These are phyloP conservation scores for Triglochin maritima DNA, from an alignment of 106 monocot genomes.

Conservation along the genomic window DNA sequence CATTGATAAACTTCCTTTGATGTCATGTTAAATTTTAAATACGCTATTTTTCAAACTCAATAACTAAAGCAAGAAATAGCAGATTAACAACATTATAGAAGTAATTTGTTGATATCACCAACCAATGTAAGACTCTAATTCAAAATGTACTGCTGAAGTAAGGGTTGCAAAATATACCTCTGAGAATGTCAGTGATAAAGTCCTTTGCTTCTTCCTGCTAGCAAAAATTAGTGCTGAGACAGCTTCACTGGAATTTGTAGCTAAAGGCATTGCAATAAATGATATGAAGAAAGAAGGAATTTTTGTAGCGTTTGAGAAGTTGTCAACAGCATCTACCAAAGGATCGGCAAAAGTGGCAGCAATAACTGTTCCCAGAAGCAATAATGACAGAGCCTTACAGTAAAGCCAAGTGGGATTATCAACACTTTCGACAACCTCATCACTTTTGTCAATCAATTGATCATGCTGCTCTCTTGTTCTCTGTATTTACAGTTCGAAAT, in stretches of 20 bases:
- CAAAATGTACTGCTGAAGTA: background rate
- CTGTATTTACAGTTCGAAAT: slow-evolving; percentile 8
- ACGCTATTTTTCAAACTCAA: too few relatives aligned
- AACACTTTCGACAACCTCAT: slow-evolving; percentile 2
- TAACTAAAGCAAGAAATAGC: too few relatives aligned
- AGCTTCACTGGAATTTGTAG: slow-evolving; percentile 15
- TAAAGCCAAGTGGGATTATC: slow-evolving; percentile 1
- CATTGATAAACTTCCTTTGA: too few relatives aligned
- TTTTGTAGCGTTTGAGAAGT: slow-evolving; percentile 12
- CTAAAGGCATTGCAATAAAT: slow-evolving; percentile 15
- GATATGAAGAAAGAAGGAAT: slow-evolving; percentile 19
- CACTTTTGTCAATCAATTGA: slow-evolving; percentile 7
- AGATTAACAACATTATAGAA: background rate
- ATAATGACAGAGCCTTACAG: background rate
- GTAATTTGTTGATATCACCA: background rate
- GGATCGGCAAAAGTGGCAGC: slow-evolving; percentile 14
- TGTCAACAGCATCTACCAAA: slow-evolving; percentile 12
- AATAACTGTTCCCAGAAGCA: slow-evolving; percentile 8
- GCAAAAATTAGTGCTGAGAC: slow-evolving; percentile 14
- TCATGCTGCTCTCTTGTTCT: slow-evolving; percentile 9
- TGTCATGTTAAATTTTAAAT: too few relatives aligned
- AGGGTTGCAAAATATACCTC: slow-evolving; percentile 3
- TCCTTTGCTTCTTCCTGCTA: slow-evolving; percentile 10
- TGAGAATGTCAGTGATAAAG: slow-evolving; percentile 11
- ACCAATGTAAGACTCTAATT: background rate